These are phyloP conservation scores for Candida maris DNA, from an alignment of 805 yeast species.

Conservation along the genomic window DNA sequence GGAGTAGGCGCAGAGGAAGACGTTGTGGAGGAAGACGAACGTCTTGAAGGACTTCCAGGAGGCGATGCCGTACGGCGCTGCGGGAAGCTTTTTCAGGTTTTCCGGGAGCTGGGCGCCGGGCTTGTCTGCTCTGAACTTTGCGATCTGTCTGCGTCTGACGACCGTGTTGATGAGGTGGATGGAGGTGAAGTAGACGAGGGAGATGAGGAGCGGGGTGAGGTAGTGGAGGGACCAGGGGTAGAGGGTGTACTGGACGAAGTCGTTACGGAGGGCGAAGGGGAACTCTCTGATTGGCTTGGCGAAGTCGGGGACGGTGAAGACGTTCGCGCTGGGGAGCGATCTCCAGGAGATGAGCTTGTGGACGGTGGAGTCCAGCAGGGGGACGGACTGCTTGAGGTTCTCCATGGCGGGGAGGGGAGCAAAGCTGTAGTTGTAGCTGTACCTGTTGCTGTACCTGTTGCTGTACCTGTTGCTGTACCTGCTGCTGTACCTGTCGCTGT, in stretches of 20 bases:
- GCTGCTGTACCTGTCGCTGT: too few relatives aligned
- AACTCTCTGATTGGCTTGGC: slow-evolving; percentile 23
- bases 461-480: too few relatives aligned
- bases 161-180: slow-evolving; percentile 54
- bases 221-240: slow-evolving; percentile 45
- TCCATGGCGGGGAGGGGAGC: slow-evolving; percentile 2
- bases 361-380: slow-evolving; percentile 9
- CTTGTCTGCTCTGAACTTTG: slow-evolving; percentile 27
- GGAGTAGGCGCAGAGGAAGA: slow-evolving; percentile 61
- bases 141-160: slow-evolving; percentile 44
- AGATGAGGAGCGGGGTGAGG: slow-evolving; percentile 53
- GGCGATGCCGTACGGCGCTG: slow-evolving; percentile 53
- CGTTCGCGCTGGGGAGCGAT: slow-evolving; percentile 22
- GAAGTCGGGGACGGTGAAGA: slow-evolving; percentile 27
- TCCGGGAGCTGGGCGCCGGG: slow-evolving; percentile 24
- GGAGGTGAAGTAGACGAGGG: slow-evolving; percentile 51
- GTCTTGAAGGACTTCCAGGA: slow-evolving; percentile 42
- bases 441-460: too few relatives aligned
- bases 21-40: slow-evolving; percentile 58
- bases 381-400: slow-evolving; percentile 7
- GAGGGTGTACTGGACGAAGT: slow-evolving; percentile 28
- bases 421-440: too few relatives aligned
- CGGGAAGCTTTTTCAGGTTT: slow-evolving; percentile 37
- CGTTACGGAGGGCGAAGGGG: slow-evolving; percentile 22
- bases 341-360: slow-evolving; percentile 21